Percentiles rank a stretch among this genome's conserved stretches.
These are phyloP conservation scores for Penicillium sp. DNA, from an alignment of 2,329 filamentous ascomycete genomes.

Conservation along the genomic window DNA sequence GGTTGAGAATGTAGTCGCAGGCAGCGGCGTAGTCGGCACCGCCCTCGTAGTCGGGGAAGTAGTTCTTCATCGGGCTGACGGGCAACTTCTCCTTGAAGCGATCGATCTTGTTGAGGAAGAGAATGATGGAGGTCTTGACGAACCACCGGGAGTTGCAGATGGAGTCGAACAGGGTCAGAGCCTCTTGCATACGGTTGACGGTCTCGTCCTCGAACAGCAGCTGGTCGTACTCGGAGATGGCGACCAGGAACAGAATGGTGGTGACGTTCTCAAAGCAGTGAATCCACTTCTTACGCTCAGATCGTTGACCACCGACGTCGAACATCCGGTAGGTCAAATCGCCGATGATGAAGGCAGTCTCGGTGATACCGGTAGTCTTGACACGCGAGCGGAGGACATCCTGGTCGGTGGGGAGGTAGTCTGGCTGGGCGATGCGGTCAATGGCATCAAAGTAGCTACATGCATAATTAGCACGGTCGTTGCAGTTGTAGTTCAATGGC, in stretches of 20 bases:
- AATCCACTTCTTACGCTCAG: slow-evolving; percentile 98
- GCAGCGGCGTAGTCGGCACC: slow-evolving; percentile 92
- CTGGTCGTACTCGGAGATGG: slow-evolving; percentile 96
- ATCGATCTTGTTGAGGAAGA: slow-evolving; percentile 72
- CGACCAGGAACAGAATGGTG: slow-evolving; percentile 91
- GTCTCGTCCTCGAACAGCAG: slow-evolving; percentile 94
- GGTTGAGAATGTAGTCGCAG: slow-evolving; percentile 98
- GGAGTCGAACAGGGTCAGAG: slow-evolving; percentile 64
- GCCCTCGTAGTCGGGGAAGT: slow-evolving; percentile 75
- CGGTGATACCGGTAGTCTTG: slow-evolving; percentile 95
- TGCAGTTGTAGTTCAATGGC: neutral
- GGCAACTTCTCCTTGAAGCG: slow-evolving; percentile 70
- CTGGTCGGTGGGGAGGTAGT: slow-evolving; percentile 93
- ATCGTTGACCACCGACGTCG: slow-evolving; percentile 91
- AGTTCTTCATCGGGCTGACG: slow-evolving; percentile 69
- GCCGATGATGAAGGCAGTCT: slow-evolving; percentile 92
- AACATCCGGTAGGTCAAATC: slow-evolving; percentile 96
- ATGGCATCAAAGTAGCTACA: slow-evolving; percentile 94
- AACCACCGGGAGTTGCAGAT: slow-evolving; percentile 70
- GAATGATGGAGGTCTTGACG: slow-evolving; percentile 66
- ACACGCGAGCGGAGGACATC: slow-evolving; percentile 93
- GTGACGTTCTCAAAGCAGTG: slow-evolving; percentile 98
- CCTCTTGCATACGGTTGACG: slow-evolving; percentile 72
- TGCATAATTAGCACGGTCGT: neutral
- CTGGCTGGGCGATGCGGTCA: slow-evolving; percentile 79